Conservation (phyloP, 495 filamentous ascomycete species). For the Endocarpon pusillum region DNA sequence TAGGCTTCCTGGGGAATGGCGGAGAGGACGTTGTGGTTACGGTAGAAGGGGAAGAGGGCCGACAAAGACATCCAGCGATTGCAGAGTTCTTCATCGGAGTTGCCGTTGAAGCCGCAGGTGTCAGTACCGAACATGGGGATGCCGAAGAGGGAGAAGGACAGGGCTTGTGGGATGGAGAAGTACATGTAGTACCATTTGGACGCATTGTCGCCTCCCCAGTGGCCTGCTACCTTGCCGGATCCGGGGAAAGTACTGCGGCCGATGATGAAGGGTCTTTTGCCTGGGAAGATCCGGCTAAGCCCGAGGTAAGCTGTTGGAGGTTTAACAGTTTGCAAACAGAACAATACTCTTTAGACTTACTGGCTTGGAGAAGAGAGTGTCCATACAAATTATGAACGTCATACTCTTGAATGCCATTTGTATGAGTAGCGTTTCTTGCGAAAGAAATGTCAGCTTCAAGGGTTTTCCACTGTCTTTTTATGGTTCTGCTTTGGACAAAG, state of each 20-base stretch:
- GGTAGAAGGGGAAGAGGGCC: conserved; percentile 81
- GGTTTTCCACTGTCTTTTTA: too few relatives aligned
- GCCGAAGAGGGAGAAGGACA: conserved; percentile 66
- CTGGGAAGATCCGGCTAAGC: conserved; percentile 41
- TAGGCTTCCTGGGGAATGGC: conserved; percentile 61
- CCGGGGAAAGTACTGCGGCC: conserved; percentile 71
- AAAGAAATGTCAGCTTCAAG: too few relatives aligned
- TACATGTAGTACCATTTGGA: conserved; percentile 52
- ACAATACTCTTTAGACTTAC: too few relatives aligned
- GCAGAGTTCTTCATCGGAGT: conserved; percentile 60
- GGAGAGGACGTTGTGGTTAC: conserved; percentile 58
- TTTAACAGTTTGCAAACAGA: too few relatives aligned
- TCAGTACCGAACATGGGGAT: conserved; percentile 81
- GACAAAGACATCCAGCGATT: conserved; percentile 73
- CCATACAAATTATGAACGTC: conserved; percentile 68
- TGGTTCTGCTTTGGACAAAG: too few relatives aligned
- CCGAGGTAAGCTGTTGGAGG: conserved; percentile 65
- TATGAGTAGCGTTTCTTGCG: conserved; percentile 66
- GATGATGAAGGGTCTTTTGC: conserved; percentile 71
- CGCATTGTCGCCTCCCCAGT: conserved; percentile 78
- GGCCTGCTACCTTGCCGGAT: conserved; percentile 62
- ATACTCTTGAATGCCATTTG: conserved; percentile 55
- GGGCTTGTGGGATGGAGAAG: conserved; percentile 65
- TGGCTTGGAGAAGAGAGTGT: conserved; percentile 62
- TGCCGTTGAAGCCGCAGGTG: conserved; percentile 63